Evolutionary conservation across 2,329 filamentous ascomycete genomes (phyloP).

Genomic region (Purpureocillium takamizusanense): DNA sequence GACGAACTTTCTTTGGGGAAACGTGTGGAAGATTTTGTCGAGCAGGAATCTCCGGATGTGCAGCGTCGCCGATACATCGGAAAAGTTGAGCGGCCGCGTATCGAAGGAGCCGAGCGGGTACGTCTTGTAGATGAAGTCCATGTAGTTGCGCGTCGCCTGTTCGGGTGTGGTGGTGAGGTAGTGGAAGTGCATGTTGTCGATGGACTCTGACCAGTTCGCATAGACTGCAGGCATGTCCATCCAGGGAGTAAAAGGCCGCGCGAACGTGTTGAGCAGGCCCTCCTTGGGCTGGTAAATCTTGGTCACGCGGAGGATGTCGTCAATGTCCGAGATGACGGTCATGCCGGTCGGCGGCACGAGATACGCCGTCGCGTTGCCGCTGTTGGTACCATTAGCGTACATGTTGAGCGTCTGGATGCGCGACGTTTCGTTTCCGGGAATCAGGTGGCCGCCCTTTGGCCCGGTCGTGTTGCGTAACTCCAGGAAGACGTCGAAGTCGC

Average conservation of each 20-base stretch:
- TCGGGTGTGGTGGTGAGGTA: slow-evolving; percentile 76
- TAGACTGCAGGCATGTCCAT: slow-evolving; percentile 75
- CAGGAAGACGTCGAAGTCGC: slow-evolving; percentile 68
- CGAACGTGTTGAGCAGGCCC: slow-evolving; percentile 69
- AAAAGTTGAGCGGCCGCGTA: slow-evolving; percentile 71
- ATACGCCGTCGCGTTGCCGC: slow-evolving; percentile 68
- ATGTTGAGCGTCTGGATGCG: slow-evolving; percentile 60
- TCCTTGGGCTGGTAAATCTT: slow-evolving; percentile 71
- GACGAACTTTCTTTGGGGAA: slow-evolving; percentile 65
- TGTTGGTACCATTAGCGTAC: slow-evolving; percentile 53
- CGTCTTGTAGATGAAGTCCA: slow-evolving; percentile 70
- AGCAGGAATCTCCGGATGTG: slow-evolving; percentile 62
- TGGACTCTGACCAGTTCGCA: slow-evolving; percentile 60
- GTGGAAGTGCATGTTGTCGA: slow-evolving; percentile 67
- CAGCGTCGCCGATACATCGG: slow-evolving; percentile 62
- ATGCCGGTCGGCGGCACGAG: slow-evolving; percentile 62
- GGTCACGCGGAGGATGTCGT: slow-evolving; percentile 72
- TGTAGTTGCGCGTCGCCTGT: slow-evolving; percentile 68
- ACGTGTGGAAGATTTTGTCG: slow-evolving; percentile 65
- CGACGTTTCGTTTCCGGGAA: slow-evolving; percentile 55
- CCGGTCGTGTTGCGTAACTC: slow-evolving; percentile 50
- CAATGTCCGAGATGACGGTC: slow-evolving; percentile 69
- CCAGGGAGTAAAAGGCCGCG: slow-evolving; percentile 61
- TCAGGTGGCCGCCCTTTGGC: slow-evolving; percentile 35
- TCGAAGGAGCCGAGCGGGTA: slow-evolving; percentile 74